Evolutionary conservation across 805 yeast species (phyloP), one percentile per base, ranked within the genome.

Genomic region (Tetrapisispora nanseiensis): DNA sequence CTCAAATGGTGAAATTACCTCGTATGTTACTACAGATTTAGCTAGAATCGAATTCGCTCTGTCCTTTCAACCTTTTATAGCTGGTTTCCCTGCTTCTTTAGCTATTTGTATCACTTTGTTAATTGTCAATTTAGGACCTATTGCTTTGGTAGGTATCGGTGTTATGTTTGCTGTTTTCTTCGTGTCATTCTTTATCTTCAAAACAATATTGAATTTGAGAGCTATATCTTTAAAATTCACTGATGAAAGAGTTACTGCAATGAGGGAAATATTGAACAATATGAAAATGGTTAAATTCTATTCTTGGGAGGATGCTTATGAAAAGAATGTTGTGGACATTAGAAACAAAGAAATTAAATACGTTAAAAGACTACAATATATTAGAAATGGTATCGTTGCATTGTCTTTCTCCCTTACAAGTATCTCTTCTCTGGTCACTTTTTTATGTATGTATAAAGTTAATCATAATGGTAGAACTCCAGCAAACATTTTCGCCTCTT

Each of bases 291-390:
- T 89, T 60, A 89, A 89, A 65, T 83, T 74, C 59, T 89, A 87
- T 59, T 84, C 94, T 1, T 89, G 96, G 96, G 97, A 89, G 63
- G 70, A 69, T 26, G 87, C 96, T 1, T 89, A 86, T 57, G 70
- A 70, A 41, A 59, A 70, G 9, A 66, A 71, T 40, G 72, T 89
- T 28, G 55, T 75, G 13, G 70, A 67, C 11, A 68, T 75, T 22
- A 74, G 97, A 57, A 52, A 56, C 0, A 55, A 66, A 18, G 97
- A 87, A 62, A 78, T 84, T 73, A 51, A 54, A 4, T 66, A 69
- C 39, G 72, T 89, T 45, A 71, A 78, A 47, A 67, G 64, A 41
- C 74, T 86, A 68, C 89, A 83, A 54, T 67, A 78, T 33, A 58
- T 76, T 23, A 76, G 89, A 57, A 83, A 81, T 54, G 48, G 70